Base-by-base conservation (phyloP, 192 early-diverging fungal species). In the Nowakowskiella sp. region DNA sequence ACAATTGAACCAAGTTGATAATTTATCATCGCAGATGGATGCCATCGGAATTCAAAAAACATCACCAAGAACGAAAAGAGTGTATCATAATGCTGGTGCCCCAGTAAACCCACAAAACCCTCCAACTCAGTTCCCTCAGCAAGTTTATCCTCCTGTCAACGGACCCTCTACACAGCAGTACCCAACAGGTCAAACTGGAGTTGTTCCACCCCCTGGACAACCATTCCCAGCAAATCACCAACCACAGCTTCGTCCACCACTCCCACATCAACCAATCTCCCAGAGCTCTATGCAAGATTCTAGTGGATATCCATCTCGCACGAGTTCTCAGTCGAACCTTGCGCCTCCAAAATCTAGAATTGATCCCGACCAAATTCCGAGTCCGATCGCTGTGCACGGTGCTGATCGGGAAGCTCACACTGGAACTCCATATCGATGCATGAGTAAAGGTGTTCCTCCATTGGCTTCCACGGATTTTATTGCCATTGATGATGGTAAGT, bases 301-400 rank as follows among this genome's bases (percentile, higher is more conserved):
- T 39, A 13, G 19, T 19, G 19, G 1, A 44, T 24, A 23, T 48
- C 53, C 2, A 57, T 3, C 2, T 24, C 19, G 22, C 21, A 57
- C 23, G 6, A 56, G 28, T 55, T 10, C 1, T 10, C 55, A 24
- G 9, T 10, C 10, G 10, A 24, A 56, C 6, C 24, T 24, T 55
- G 66, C 47, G 16, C 67, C 68, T 50, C 50, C 62, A 10, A 47
- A 62, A 64, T 50, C 67, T n/a, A 21, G 62, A 21, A 99, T 99
- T 45, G 91, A 99, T 60, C 92, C 94, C 1, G 86, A 90, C 70
- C 88, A 92, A 56, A 89, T 99, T 48, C 95, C 95, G 13, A 83
- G 85, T 19, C 92, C 94, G 21, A 74, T 90, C 6, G 68, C 73
- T 21, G 91, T 92, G 29, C 91, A 93, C 50, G 79, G 83, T 47